Evolutionary conservation across 331 rosid species (phyloP).

Genomic region (Prunus yedoensis): DNA sequence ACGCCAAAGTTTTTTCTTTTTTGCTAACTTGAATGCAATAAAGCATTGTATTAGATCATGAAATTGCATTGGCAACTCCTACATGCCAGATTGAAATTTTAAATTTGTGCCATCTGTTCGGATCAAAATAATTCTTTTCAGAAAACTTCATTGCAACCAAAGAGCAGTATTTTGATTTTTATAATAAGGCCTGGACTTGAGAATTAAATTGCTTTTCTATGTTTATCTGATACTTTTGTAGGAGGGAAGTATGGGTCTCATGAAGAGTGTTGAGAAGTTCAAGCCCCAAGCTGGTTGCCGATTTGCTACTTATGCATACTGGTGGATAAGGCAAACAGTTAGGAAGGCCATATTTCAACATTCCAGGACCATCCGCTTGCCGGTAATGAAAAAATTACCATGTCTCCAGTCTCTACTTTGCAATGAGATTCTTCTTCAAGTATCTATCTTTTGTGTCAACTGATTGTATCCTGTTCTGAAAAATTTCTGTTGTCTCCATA

Average conservation of each 20-base stretch:
- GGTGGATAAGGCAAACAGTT: slow-evolving; percentile 82
- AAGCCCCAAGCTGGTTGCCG: slow-evolving; percentile 78
- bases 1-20: neutral
- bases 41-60: neutral
- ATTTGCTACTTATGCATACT: slow-evolving; percentile 73
- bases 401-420: slow-evolving; percentile 15
- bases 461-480: neutral
- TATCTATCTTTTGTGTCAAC: neutral
- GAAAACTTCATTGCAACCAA: neutral
- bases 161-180: neutral
- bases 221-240: slow-evolving; percentile 25
- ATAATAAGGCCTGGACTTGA: neutral
- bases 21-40: neutral
- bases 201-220: neutral
- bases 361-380: slow-evolving; percentile 85
- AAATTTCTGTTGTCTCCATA: slow-evolving; percentile 5
- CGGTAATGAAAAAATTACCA: slow-evolving; percentile 47
- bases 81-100: neutral
- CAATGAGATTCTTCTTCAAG: neutral
- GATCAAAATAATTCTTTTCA: neutral
- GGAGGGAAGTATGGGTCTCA: slow-evolving; percentile 90
- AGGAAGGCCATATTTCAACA: slow-evolving; percentile 74
- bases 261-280: slow-evolving; percentile 81
- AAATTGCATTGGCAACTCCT: neutral
- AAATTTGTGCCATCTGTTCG: neutral